These are phyloP conservation scores for Starmera pachycereana DNA, from an alignment of 805 yeast genomes.

Conservation along the genomic window DNA sequence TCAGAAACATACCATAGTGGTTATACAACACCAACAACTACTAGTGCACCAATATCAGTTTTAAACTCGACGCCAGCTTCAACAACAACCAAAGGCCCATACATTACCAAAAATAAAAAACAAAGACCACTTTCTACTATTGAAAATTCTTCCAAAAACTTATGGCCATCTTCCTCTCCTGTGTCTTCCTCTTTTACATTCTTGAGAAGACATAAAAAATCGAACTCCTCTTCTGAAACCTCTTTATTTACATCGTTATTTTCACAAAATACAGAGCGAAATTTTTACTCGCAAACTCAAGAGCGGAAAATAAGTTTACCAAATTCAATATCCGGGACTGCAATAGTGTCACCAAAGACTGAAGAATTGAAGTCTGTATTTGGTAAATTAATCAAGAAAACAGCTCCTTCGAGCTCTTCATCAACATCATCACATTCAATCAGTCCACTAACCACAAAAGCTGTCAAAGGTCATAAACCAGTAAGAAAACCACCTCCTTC, in stretches of 20 bases:
- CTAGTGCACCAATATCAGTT: too few species aligned
- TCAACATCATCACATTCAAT: conserved; percentile 2
- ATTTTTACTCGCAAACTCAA: too few species aligned
- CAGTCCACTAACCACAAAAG: too few species aligned
- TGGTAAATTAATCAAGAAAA: conserved; percentile 14
- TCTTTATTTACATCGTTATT: conserved; percentile 29
- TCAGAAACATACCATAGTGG: too few species aligned
- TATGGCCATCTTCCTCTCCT: conserved; percentile 21
- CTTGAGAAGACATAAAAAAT: conserved; percentile 54
- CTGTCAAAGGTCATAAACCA: background rate
- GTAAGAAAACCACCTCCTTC: background rate
- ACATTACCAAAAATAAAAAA: background rate
- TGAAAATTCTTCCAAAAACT: conserved; percentile 19
- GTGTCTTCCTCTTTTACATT: conserved; percentile 27
- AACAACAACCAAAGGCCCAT: too few species aligned
- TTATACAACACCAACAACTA: too few species aligned
- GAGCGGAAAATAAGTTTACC: too few species aligned
- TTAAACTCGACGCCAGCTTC: too few species aligned
- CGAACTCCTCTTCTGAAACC: conserved; percentile 46
- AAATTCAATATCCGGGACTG: too few species aligned
- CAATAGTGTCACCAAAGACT: too few species aligned
- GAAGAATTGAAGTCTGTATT: conserved; percentile 10
- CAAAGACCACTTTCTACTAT: conserved; percentile 29
- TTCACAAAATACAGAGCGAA: conserved; percentile 22
- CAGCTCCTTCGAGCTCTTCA: conserved; percentile 6